Evolutionary conservation across 805 yeast genomes (phyloP).

Genomic region (Lachancea sp.): DNA sequence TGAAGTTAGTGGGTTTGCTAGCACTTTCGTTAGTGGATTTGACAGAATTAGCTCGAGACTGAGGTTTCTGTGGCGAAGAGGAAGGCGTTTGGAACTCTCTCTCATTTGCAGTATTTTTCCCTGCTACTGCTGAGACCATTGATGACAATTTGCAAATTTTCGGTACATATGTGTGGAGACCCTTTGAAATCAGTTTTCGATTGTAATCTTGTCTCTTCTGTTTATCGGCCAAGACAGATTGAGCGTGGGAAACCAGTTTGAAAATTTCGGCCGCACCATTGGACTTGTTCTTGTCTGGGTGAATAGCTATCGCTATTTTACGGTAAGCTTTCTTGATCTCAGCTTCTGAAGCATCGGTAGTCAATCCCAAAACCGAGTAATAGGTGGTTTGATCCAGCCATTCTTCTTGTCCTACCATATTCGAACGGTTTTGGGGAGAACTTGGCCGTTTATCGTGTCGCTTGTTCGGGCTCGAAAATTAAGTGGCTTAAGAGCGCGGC

Average conservation of each 20-base stretch:
- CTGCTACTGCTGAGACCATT: not conserved
- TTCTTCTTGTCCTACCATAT: slow-evolving; percentile 11
- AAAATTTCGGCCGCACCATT: slow-evolving; percentile 29
- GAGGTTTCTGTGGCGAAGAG: slow-evolving; percentile 1
- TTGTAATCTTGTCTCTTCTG: slow-evolving; percentile 21
- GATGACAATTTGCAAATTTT: not conserved
- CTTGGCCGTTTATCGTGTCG: too few species aligned
- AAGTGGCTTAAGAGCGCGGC: too few species aligned
- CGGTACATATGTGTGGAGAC: slow-evolving; percentile 17
- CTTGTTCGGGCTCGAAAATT: too few species aligned
- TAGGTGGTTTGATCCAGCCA: slow-evolving; percentile 27
- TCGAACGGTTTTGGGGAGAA: too few species aligned
- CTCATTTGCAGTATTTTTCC: not conserved
- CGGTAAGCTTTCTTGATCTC: slow-evolving; percentile 72
- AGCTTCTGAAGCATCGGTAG: slow-evolving; percentile 19
- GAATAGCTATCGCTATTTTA: slow-evolving; percentile 62
- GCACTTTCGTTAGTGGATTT: not conserved
- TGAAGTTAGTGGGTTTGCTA: not conserved
- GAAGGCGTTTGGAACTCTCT: slow-evolving; percentile 1
- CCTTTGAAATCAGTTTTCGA: slow-evolving; percentile 13
- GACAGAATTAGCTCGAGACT: not conserved
- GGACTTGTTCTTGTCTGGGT: slow-evolving; percentile 71
- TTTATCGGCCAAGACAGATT: slow-evolving; percentile 25
- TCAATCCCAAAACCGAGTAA: slow-evolving; percentile 26
- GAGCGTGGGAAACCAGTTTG: slow-evolving; percentile 29